Percentiles rank a stretch among this genome's conserved stretches.
phyloP scores from a whole-genome alignment of 176 grass and related monocot species.

The Metroxylon sagu region DNA sequence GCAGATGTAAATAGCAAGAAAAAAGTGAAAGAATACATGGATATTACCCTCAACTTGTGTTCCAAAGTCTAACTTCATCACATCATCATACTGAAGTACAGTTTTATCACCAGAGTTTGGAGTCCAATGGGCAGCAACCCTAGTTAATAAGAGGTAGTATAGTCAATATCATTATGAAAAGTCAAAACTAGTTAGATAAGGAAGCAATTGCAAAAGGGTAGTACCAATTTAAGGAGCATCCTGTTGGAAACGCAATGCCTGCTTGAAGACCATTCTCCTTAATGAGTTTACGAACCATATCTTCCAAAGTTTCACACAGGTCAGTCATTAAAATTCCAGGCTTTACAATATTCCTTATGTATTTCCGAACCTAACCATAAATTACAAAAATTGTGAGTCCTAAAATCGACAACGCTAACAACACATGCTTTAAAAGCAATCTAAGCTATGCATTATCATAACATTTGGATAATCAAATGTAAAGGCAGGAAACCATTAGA shows the following conservation, averaged over 20 bases:
- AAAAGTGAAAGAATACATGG: conserved; percentile 14
- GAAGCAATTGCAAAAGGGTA: background rate
- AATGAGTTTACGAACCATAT: conserved; percentile 35
- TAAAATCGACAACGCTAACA: background rate
- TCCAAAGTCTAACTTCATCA: conserved; percentile 99
- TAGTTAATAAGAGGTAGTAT: conserved; percentile 20
- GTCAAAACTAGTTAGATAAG: conserved; percentile 6
- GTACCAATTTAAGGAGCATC: conserved; percentile 50
- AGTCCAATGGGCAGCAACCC: conserved; percentile 98
- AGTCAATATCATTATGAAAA: background rate
- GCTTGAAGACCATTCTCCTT: conserved; percentile 47
- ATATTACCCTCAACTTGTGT: conserved; percentile 82
- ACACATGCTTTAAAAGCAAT: conserved; percentile 2
- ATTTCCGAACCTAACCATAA: conserved; percentile 65
- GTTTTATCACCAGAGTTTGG: conserved; percentile 97
- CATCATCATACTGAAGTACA: conserved; percentile 92
- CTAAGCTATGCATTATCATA: background rate
- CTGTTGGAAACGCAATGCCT: conserved; percentile 52
- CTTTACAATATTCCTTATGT: conserved; percentile 85
- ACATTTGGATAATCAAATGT: conserved; percentile 3
- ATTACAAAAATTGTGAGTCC: conserved; percentile 4
- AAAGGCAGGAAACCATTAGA: background rate
- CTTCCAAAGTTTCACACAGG: conserved; percentile 62
- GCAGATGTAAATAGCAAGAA: background rate
- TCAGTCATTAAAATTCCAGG: conserved; percentile 97